phyloP scores from a whole-genome alignment of 345 rosid species.

The Brassica nigra region DNA sequence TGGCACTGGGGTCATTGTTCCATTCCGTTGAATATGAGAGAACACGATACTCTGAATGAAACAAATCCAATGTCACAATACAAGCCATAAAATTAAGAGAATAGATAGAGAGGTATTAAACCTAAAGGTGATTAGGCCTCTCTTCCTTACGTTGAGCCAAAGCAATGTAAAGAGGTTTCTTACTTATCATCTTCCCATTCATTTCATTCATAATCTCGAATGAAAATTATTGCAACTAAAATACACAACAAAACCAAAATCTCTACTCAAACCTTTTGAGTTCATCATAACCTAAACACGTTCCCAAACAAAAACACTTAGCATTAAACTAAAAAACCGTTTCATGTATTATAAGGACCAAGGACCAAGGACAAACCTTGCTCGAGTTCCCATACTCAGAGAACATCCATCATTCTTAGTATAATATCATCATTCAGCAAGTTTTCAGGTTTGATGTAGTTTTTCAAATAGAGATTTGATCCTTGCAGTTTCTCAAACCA shows the following conservation, averaged over 20 bases:
- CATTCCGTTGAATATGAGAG: conserved; percentile 27
- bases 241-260: conserved; percentile 76
- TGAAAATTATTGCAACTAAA: conserved; percentile 30
- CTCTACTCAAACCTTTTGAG: conserved; percentile 57
- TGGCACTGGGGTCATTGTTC: conserved; percentile 3
- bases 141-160: conserved; percentile 79
- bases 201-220: conserved; percentile 41
- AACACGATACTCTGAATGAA: neutral
- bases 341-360: neutral
- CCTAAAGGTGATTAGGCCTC: conserved; percentile 67
- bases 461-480: conserved; percentile 61
- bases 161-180: conserved; percentile 71
- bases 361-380: conserved; percentile 46
- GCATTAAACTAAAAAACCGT: no score
- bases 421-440: conserved; percentile 53
- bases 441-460: no score
- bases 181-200: conserved; percentile 69
- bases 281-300: conserved; percentile 59
- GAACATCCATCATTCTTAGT: conserved; percentile 55
- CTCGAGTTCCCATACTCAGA: conserved; percentile 66
- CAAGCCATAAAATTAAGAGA: neutral
- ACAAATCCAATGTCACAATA: neutral
- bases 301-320: neutral
- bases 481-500: conserved; percentile 58
- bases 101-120: conserved; percentile 6